Evolutionary conservation across 2,329 filamentous ascomycete species (phyloP), one percentile per base, ranked within the genome.

Genomic region (Thelonectria olida): DNA sequence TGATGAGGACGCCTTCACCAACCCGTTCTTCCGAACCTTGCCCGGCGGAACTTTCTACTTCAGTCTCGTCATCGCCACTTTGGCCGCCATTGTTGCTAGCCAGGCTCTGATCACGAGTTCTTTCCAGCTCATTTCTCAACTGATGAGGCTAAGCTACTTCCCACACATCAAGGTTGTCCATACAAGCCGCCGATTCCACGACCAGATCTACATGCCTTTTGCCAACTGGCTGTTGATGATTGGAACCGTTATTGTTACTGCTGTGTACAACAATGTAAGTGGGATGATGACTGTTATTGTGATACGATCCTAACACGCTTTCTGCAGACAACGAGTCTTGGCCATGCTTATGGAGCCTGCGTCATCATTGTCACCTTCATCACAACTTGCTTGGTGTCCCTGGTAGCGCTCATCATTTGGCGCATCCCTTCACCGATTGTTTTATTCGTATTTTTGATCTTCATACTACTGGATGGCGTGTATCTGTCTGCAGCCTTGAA

Each of bases 291-390:
- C 20, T 13, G 10, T 50, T n/a, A 38, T 19, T 39, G 13, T 8
- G n/a, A 22, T 9, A 8, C 19, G 9, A 27, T 56, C 19, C 54
- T 48, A 60, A 61, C 87, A 8, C 19, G 10, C 12, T 22, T 39
- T 13, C 12, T 22, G 17, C 28, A 74, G 82, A 91, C 89, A 1
- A 90, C 88, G 1, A 82, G 82, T 56, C 82, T 93, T 0, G 91
- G 91, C 22, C 88, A 92, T 68, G 91, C 91, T 0, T 93, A 93
- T 68, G 90, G 91, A 38, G 88, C 92, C 7, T 94, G 91, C 66
- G 91, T 94, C 72, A 92, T 93, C 68, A 86, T 92, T 49, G 91
- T 93, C 42, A 92, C 91, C 0, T 92, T 93, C 73, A 88, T 94
- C 70, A 90, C 90, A 55, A 93, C 91, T 0, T 90, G 85, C 74